Evolutionary conservation across 495 filamentous ascomycete genomes (phyloP).

Genomic region (Cercophora sp.): DNA sequence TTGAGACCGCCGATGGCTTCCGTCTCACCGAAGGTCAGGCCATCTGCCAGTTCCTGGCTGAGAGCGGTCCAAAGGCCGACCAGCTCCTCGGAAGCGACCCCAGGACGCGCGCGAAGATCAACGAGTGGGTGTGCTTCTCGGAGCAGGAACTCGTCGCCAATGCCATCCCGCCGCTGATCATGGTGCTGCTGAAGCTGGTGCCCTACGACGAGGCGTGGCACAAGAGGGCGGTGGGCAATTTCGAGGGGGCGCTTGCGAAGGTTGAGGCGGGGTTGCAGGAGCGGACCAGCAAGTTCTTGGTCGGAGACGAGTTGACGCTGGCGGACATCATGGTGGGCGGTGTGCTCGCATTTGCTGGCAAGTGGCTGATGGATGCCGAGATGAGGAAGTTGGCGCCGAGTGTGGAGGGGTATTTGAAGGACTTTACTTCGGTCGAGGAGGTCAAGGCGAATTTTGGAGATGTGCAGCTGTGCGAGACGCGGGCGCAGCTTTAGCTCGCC

Average conservation of each 20-base stretch:
- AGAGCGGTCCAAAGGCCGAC: slow-evolving; percentile 44
- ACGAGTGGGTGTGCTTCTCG: slow-evolving; percentile 48
- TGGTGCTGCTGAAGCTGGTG: slow-evolving; percentile 36
- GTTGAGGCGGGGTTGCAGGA: slow-evolving; percentile 42
- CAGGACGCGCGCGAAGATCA: slow-evolving; percentile 45
- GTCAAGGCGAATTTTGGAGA: neutral
- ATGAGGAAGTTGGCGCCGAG: slow-evolving; percentile 44
- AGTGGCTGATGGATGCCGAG: slow-evolving; percentile 47
- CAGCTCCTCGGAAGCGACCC: slow-evolving; percentile 50
- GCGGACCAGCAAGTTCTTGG: slow-evolving; percentile 42
- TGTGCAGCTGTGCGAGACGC: neutral
- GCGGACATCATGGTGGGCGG: slow-evolving; percentile 51
- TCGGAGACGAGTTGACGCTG: slow-evolving; percentile 46
- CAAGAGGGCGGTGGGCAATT: slow-evolving; percentile 23
- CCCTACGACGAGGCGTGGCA: slow-evolving; percentile 38
- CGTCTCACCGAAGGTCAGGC: slow-evolving; percentile 50
- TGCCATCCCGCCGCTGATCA: slow-evolving; percentile 23
- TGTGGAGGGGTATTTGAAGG: slow-evolving; percentile 42
- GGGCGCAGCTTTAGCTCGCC: neutral
- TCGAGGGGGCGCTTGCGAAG: slow-evolving; percentile 31
- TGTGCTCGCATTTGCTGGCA: slow-evolving; percentile 36
- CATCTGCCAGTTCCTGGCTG: slow-evolving; percentile 52
- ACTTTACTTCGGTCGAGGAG: slow-evolving; percentile 34
- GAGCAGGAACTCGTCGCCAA: slow-evolving; percentile 43
- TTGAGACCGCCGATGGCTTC: slow-evolving; percentile 52